Evolutionary conservation across 768 basidiomycete species (phyloP).

Genomic region (Polyporus arcularius): DNA sequence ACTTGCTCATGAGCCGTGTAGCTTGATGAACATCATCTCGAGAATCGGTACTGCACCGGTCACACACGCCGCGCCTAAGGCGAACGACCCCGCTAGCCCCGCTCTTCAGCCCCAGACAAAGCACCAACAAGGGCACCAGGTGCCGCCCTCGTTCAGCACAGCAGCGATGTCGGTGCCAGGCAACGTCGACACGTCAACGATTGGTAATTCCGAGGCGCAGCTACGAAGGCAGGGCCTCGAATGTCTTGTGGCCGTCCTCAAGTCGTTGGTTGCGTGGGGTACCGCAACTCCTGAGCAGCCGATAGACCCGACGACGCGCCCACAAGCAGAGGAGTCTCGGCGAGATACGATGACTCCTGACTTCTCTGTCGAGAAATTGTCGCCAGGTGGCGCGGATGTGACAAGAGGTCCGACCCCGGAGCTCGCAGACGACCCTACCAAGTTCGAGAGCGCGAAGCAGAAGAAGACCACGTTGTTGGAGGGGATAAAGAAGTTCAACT

Average conservation of each 20-base stretch:
- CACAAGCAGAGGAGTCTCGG: conserved; percentile 56
- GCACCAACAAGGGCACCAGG: conserved; percentile 39
- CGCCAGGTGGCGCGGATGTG: conserved; percentile 49
- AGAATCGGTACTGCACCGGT: conserved; percentile 75
- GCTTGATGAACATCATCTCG: conserved; percentile 93
- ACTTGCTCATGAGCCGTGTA: conserved; percentile 27
- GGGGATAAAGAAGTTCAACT: conserved; percentile 97
- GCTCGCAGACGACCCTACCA: conserved; percentile 82
- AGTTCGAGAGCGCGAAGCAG: conserved; percentile 94
- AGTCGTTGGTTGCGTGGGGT: conserved; percentile 92
- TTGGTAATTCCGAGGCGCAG: conserved; percentile 80
- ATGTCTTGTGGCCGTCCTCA: conserved; percentile 84
- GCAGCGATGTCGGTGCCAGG: conserved; percentile 66
- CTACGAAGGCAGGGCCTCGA: conserved; percentile 92
- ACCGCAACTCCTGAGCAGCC: conserved; percentile 50
- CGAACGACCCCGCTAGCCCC: conserved; percentile 61
- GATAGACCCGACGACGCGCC: conserved; percentile 45
- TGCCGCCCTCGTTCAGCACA: conserved; percentile 67
- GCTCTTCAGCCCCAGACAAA: conserved; percentile 54
- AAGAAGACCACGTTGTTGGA: conserved; percentile 93
- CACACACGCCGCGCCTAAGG: conserved; percentile 48
- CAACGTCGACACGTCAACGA: conserved; percentile 63
- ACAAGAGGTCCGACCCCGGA: conserved; percentile 77
- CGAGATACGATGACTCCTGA: conserved; percentile 58
- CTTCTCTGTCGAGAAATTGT: conserved; percentile 54